A percentile compares a stretch with the other conserved stretches of the same genome.
Conservation (phyloP, 495 filamentous ascomycete genomes). For the Cryomyces antarcticus region DNA sequence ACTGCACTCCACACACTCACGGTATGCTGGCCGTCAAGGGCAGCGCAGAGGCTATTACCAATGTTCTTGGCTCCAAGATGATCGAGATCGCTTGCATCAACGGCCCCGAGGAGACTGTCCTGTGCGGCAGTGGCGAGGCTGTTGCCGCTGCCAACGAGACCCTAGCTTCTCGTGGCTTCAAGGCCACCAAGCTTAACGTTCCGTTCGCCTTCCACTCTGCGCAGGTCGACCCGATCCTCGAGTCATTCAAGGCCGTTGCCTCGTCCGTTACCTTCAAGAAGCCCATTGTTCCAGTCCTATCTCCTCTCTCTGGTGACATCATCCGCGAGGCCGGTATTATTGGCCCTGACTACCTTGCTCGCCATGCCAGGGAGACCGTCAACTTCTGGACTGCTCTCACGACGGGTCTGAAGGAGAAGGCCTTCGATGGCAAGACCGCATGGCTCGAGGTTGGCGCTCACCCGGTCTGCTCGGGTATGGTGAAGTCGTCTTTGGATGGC, state of each 20-base stretch:
- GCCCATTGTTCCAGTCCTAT: conserved; percentile 20
- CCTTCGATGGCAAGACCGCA: conserved; percentile 23
- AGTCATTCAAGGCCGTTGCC: conserved; percentile 21
- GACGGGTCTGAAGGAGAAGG: conserved; percentile 18
- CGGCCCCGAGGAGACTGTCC: conserved; percentile 25
- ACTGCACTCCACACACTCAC: conserved; percentile 53
- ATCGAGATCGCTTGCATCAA: conserved; percentile 27
- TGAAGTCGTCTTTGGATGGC: conserved; percentile 20
- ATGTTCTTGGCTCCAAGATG: conserved; percentile 20
- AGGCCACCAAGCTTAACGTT: conserved; percentile 27
- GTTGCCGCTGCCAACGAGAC: conserved; percentile 16
- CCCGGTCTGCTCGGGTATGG: conserved; percentile 23
- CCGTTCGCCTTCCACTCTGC: conserved; percentile 34
- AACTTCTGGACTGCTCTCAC: conserved; percentile 23
- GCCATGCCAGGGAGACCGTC: conserved; percentile 24
- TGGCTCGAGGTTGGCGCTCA: conserved; percentile 25
- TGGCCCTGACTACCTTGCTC: conserved; percentile 21
- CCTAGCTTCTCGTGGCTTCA: conserved; percentile 26
- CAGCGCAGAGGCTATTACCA: conserved; percentile 16
- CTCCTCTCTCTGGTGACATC: conserved; percentile 22
- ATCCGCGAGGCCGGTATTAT: conserved; percentile 23
- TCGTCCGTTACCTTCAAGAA: conserved; percentile 22
- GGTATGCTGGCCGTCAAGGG: conserved; percentile 31
- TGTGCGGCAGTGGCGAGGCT: conserved; percentile 19
- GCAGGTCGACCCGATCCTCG: conserved; percentile 31